phyloP scores from a whole-genome alignment of 495 filamentous ascomycete species.

The Podospora bellae-mahoneyi region DNA sequence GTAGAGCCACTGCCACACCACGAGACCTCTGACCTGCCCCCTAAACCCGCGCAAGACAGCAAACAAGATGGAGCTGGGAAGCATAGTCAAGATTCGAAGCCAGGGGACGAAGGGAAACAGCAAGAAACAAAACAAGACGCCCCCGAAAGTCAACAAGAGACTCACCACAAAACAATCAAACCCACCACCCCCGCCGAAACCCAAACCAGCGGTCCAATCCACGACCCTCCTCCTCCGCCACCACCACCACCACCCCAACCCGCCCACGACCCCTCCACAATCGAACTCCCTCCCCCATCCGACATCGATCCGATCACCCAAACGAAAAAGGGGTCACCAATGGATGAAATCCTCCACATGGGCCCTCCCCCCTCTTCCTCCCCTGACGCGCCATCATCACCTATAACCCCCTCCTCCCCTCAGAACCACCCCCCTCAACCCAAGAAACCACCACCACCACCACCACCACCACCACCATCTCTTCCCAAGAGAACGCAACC shows the following conservation, averaged over 20 bases:
- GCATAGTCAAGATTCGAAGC: slow-evolving; percentile 12
- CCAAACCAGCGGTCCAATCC: slow-evolving; percentile 1
- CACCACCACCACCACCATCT: slow-evolving; percentile 7
- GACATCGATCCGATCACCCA: slow-evolving; percentile 20
- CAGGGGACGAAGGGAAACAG: slow-evolving; percentile 12
- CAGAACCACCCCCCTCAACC: slow-evolving; percentile 16
- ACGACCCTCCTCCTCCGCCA: not conserved
- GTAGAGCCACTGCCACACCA: slow-evolving; percentile 49
- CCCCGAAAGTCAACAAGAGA: not conserved
- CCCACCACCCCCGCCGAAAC: not conserved
- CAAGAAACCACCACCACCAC: not conserved
- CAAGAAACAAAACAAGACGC: slow-evolving; percentile 3
- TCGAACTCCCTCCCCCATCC: slow-evolving; percentile 26
- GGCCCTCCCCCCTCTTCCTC: slow-evolving; percentile 47
- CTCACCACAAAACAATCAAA: not conserved
- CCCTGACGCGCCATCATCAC: slow-evolving; percentile 11
- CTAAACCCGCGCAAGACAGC: slow-evolving; percentile 16
- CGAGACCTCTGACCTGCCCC: slow-evolving; percentile 6
- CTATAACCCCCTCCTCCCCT: slow-evolving; percentile 8
- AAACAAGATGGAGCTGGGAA: slow-evolving; percentile 16
- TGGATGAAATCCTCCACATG: slow-evolving; percentile 65
- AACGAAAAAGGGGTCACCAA: slow-evolving; percentile 43
- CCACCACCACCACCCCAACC: not conserved
- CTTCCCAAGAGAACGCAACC: not conserved
- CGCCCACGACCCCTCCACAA: slow-evolving; percentile 11